A percentile compares a stretch with the other conserved stretches of the same genome.
phyloP scores from a whole-genome alignment of 495 filamentous ascomycete genomes.

The Thermothielavioides terrestris region DNA sequence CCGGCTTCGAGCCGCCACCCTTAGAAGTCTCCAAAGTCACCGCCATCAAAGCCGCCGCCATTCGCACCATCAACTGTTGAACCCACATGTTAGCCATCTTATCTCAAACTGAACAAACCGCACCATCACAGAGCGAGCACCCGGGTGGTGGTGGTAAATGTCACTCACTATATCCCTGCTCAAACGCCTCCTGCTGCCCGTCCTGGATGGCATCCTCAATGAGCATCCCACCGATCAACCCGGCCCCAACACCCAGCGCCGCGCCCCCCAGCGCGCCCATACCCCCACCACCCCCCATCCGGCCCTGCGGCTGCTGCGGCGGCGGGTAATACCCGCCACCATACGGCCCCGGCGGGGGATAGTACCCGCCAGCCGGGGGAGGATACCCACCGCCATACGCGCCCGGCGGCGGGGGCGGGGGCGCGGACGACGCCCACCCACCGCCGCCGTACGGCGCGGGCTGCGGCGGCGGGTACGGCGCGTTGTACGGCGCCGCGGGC shows the following conservation, averaged over 20 bases:
- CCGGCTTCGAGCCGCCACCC: too few relatives aligned
- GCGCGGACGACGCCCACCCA: slow-evolving; percentile 27
- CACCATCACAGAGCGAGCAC: neutral
- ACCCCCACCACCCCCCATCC: slow-evolving; percentile 36
- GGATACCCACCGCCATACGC: slow-evolving; percentile 24
- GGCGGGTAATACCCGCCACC: slow-evolving; percentile 18
- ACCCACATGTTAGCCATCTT: neutral
- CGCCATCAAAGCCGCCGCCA: slow-evolving; percentile 27
- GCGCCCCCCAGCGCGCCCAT: slow-evolving; percentile 59
- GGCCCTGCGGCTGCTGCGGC: slow-evolving; percentile 3
- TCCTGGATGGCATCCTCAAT: slow-evolving; percentile 58
- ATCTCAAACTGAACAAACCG: neutral
- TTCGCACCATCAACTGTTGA: slow-evolving; percentile 33
- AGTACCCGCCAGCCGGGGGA: too few relatives aligned
- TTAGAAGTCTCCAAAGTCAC: slow-evolving; percentile 49
- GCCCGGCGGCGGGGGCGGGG: slow-evolving; percentile 19
- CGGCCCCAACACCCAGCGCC: slow-evolving; percentile 69
- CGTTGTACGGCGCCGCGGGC: slow-evolving; percentile 8
- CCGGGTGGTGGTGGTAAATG: too few relatives aligned
- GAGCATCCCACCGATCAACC: slow-evolving; percentile 61
- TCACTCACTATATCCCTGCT: slow-evolving; percentile 35
- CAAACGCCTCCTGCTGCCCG: slow-evolving; percentile 44
- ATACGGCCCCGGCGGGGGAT: slow-evolving; percentile 17
- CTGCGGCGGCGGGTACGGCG: slow-evolving; percentile 8
- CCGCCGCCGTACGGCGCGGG: slow-evolving; percentile 13